These are phyloP conservation scores for Silene coronaria DNA, from an alignment of 179 eudicot genomes.

Conservation along the genomic window DNA sequence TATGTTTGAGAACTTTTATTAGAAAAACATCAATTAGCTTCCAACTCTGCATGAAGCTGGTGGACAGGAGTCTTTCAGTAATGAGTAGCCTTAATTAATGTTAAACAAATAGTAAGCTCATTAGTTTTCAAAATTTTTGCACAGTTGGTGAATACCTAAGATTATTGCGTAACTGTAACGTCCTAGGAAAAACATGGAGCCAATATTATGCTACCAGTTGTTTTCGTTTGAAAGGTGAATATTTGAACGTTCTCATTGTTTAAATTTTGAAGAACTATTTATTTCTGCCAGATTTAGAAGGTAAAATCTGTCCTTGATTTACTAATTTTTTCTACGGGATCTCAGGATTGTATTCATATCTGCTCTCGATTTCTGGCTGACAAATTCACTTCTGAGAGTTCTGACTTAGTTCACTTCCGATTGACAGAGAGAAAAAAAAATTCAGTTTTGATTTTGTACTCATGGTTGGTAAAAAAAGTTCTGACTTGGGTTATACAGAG, in stretches of 20 bases:
- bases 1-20: neutral
- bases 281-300: neutral
- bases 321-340: neutral
- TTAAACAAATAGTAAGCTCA: neutral
- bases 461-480: neutral
- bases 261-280: neutral
- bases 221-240: neutral
- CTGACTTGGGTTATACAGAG: neutral
- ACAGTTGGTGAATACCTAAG: neutral
- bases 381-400: neutral
- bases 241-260: neutral
- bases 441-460: neutral
- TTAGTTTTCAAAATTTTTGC: neutral
- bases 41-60: neutral
- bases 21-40: neutral
- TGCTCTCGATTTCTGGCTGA: neutral
- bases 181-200: neutral
- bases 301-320: neutral
- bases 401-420: neutral
- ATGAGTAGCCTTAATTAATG: neutral
- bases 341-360: neutral
- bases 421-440: neutral
- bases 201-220: neutral
- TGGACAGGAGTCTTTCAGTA: neutral
- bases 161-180: neutral